Conservation (phyloP, 75 land plant species). For the Pseudotsuga menziesii region DNA sequence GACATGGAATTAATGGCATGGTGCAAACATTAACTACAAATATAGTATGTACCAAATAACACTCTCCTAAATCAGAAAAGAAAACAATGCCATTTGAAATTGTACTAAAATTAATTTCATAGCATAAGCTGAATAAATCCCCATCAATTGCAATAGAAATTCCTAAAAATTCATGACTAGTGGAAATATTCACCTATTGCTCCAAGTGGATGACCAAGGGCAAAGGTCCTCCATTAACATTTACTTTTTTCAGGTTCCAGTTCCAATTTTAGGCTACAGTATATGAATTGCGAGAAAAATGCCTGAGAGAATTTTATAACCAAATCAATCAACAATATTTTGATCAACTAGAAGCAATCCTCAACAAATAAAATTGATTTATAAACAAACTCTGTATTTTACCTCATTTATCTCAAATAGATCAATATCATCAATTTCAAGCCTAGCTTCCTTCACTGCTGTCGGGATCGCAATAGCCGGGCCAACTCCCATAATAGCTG, state of each 20-base stretch:
- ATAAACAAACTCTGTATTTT: background rate
- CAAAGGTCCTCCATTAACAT: conserved; percentile 99
- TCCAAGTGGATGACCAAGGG: conserved; percentile 94
- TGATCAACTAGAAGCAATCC: background rate
- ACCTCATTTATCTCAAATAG: conserved; percentile 98
- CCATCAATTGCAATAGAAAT: background rate
- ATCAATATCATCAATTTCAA: conserved; percentile 78
- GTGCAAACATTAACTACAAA: background rate
- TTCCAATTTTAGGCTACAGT: conserved; percentile 72
- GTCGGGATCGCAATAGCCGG: conserved; percentile 96
- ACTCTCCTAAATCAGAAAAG: background rate
- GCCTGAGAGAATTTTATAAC: conserved; percentile 42
- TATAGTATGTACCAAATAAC: background rate
- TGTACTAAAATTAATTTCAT: background rate
- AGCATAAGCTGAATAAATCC: background rate
- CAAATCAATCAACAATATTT: background rate
- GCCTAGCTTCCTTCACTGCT: conserved; percentile 84
- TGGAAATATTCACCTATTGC: conserved; percentile 58
- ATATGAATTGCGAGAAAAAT: conserved; percentile 90
- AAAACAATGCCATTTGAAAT: background rate
- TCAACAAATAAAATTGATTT: conserved; percentile 2
- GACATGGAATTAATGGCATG: too few species aligned
- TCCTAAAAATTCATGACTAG: background rate
- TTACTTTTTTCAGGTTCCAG: conserved; percentile 79
- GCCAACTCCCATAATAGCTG: conserved; percentile 92